Conservation (phyloP, 148 eudicot genomes). For the Vaccinium corymbosum region DNA sequence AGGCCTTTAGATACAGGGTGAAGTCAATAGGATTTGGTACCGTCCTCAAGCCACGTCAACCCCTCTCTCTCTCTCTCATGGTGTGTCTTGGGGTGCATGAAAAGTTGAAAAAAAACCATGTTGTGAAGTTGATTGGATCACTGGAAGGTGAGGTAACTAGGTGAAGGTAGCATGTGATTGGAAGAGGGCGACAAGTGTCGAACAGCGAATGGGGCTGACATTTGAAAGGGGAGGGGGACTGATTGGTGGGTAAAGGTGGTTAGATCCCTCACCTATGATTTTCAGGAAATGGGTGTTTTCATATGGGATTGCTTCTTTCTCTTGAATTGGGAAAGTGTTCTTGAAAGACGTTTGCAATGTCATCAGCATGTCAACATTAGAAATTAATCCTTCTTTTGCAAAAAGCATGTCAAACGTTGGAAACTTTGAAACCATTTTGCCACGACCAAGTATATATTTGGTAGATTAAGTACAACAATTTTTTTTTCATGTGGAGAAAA, state of each 20-base stretch:
- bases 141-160: not conserved
- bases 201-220: slow-evolving; percentile 1
- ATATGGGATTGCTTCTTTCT: not conserved
- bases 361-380: not conserved
- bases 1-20: slow-evolving; percentile 2
- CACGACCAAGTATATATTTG: not conserved
- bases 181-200: slow-evolving; percentile 6
- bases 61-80: slow-evolving; percentile 11
- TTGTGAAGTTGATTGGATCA: not conserved
- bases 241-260: slow-evolving; percentile 23
- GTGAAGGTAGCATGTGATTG: slow-evolving; percentile 3
- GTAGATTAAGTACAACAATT: slow-evolving; percentile 12
- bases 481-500: not conserved
- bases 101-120: not conserved
- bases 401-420: not conserved
- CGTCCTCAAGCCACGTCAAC: slow-evolving; percentile 57
- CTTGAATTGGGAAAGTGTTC: not conserved
- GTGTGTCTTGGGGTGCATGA: not conserved
- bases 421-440: not conserved
- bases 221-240: not conserved
- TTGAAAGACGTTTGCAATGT: not conserved
- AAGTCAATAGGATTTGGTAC: slow-evolving; percentile 84
- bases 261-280: slow-evolving; percentile 16
- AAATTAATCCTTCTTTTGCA: not conserved
- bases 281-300: not conserved